These are phyloP conservation scores for Fusarium sp. DNA, from an alignment of 2,329 filamentous ascomycete species.

Conservation along the genomic window DNA sequence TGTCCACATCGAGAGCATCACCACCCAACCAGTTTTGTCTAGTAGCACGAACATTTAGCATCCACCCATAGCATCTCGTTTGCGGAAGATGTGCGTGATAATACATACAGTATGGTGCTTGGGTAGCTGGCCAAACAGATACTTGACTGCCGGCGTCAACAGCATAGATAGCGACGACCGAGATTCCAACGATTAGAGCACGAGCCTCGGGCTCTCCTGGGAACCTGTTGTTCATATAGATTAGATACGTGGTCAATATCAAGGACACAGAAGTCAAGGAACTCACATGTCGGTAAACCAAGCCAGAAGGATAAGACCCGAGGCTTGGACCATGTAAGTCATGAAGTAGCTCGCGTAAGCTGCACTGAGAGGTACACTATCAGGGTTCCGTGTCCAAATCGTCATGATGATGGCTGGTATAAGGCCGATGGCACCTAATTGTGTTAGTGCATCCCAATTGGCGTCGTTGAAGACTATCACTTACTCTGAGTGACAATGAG, in stretches of 20 bases:
- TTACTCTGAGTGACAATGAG: not conserved
- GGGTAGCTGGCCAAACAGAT: not conserved
- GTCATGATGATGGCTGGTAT: slow-evolving; percentile 1
- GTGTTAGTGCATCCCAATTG: not conserved
- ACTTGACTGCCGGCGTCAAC: not conserved
- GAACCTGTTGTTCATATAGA: not conserved
- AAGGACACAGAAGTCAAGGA: too few species aligned
- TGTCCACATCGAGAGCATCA: not conserved
- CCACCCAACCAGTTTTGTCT: slow-evolving; percentile 1
- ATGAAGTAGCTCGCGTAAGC: not conserved
- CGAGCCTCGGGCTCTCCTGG: not conserved
- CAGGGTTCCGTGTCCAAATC: not conserved
- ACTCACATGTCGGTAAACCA: slow-evolving; percentile 16
- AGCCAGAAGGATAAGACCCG: not conserved
- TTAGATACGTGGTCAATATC: not conserved
- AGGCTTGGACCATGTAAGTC: not conserved
- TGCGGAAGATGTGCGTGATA: rapidly evolving
- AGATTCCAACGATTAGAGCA: not conserved
- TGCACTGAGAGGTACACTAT: not conserved
- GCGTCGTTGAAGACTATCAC: not conserved
- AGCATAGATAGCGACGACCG: not conserved
- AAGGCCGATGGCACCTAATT: not conserved
- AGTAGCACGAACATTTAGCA: not conserved
- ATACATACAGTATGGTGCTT: not conserved
- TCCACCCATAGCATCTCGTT: not conserved